Percentiles rank a stretch among this genome's conserved stretches.
phyloP scores from a whole-genome alignment of 2,329 filamentous ascomycete genomes.

The Thermoascus crustaceus region DNA sequence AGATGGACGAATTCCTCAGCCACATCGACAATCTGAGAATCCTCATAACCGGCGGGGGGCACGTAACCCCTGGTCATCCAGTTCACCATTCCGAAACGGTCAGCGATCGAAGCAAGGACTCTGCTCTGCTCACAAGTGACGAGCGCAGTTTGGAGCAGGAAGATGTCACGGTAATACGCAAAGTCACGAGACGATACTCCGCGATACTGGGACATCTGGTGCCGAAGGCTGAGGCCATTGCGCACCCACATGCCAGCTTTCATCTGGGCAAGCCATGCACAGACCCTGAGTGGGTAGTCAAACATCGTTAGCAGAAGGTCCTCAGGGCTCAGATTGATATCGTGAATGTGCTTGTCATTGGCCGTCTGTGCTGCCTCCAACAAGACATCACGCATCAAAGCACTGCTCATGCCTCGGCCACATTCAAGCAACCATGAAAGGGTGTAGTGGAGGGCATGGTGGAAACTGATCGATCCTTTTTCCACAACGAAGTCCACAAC shows the following conservation, averaged over 20 bases:
- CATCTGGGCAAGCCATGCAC: slow-evolving; percentile 95
- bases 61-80: slow-evolving; percentile 84
- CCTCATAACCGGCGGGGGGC: slow-evolving; percentile 68
- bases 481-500: slow-evolving; percentile 85
- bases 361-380: slow-evolving; percentile 57
- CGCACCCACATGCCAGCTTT: slow-evolving; percentile 98
- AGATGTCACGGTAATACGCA: slow-evolving; percentile 88
- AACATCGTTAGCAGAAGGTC: slow-evolving; percentile 82
- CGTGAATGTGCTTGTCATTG: slow-evolving; percentile 48
- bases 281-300: slow-evolving; percentile 87
- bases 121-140: slow-evolving; percentile 76
- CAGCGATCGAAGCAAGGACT: slow-evolving; percentile 80
- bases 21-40: slow-evolving; percentile 80
- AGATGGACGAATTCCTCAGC: slow-evolving; percentile 94
- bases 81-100: slow-evolving; percentile 78
- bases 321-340: slow-evolving; percentile 51
- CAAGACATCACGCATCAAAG: slow-evolving; percentile 60
- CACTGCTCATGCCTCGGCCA: slow-evolving; percentile 63
- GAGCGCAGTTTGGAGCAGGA: slow-evolving; percentile 82
- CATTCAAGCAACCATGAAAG: slow-evolving; percentile 93
- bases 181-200: slow-evolving; percentile 85
- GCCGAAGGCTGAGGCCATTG: slow-evolving; percentile 89
- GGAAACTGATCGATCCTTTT: slow-evolving; percentile 87
- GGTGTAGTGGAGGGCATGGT: slow-evolving; percentile 92
- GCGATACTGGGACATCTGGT: slow-evolving; percentile 90